Percentiles rank a stretch among this genome's conserved stretches.
Evolutionary conservation across 331 rosid genomes (phyloP).

Genomic region (Acacia concinna): DNA sequence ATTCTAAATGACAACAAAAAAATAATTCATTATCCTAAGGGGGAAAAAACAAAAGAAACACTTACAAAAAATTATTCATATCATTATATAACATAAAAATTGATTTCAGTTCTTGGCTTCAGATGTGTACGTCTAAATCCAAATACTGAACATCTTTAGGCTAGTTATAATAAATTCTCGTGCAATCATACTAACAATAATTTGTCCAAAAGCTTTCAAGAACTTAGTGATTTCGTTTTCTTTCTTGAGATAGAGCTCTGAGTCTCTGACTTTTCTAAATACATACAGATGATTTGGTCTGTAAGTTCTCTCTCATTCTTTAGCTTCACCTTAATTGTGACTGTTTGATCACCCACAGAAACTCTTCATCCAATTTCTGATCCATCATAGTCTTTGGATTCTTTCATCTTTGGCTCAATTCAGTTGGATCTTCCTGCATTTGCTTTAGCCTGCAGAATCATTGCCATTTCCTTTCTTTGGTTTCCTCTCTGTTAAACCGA

Average conservation of each 20-base stretch:
- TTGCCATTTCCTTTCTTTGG: neutral
- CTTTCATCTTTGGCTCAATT: neutral
- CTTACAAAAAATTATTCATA: no score
- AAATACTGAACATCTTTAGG: neutral
- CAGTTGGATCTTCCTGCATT: neutral
- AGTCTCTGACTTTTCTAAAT: neutral
- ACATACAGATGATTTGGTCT: neutral
- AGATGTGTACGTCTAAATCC: no score
- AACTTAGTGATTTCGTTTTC: neutral
- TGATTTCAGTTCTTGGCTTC: no score
- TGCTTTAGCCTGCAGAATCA: neutral
- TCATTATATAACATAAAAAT: no score
- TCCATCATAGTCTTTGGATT: neutral
- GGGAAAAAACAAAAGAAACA: no score
- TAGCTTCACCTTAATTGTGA: neutral
- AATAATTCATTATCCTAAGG: no score
- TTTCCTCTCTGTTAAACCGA: neutral
- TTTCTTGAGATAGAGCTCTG: neutral
- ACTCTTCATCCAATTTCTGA: neutral
- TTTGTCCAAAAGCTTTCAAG: neutral
- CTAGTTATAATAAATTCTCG: neutral
- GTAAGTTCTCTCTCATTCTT: neutral
- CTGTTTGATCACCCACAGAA: neutral
- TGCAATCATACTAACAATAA: neutral
- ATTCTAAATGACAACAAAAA: no score